Percentiles rank a stretch among this genome's conserved stretches.
Evolutionary conservation across 78 protist species (phyloP).

Genomic region (Monosiga brevicollis): DNA sequence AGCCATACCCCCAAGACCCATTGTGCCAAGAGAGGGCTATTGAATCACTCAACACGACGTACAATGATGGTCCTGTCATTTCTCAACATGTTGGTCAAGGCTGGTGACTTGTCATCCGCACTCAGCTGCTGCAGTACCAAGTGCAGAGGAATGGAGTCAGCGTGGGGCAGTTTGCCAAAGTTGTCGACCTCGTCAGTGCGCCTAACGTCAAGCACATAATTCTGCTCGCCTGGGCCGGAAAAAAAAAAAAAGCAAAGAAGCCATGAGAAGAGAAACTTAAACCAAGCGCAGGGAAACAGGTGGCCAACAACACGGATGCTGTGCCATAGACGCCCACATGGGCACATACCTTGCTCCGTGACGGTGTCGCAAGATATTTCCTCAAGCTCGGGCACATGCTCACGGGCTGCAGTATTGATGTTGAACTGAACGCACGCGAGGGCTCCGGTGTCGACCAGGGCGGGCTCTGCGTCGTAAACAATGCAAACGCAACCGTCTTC

Average conservation of each 20-base stretch:
- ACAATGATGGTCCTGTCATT: no score
- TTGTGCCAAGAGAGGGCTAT: no score
- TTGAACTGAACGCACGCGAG: not conserved
- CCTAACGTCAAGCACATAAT: not conserved
- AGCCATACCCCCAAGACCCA: no score
- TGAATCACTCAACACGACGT: no score
- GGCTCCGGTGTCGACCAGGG: not conserved
- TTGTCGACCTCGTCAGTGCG: not conserved
- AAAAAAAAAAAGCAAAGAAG: not conserved
- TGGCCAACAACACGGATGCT: not conserved
- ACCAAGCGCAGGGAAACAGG: not conserved
- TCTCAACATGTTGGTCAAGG: no score
- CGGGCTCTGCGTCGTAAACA: not conserved
- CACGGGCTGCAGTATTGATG: not conserved
- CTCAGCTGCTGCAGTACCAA: not conserved
- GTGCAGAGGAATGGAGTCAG: not conserved
- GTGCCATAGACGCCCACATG: not conserved
- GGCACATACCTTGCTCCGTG: not conserved
- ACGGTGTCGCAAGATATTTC: not conserved
- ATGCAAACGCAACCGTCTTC: not conserved
- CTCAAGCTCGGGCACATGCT: not conserved
- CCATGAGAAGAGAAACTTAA: not conserved
- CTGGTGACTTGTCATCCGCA: no score
- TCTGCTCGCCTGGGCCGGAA: not conserved
- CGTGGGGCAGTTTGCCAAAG: not conserved